Evolutionary conservation across 495 filamentous ascomycete genomes (phyloP).

Genomic region (Neurospora sp.): DNA sequence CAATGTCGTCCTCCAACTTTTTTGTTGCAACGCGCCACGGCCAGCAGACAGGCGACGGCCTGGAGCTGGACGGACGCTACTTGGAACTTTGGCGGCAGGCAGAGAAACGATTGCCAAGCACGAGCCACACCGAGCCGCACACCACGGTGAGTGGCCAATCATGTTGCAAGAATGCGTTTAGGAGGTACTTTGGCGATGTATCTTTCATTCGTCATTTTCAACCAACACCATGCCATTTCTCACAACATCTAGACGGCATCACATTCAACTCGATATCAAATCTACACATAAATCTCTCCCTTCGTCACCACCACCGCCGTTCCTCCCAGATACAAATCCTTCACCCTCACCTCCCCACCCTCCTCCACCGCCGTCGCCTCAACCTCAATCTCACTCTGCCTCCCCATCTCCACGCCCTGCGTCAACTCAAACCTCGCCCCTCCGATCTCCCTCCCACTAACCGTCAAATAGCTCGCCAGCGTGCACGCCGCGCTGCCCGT

Average conservation of each 20-base stretch:
- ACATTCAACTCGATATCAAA: background rate
- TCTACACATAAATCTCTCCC: slow-evolving; percentile 24
- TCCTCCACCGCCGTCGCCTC: slow-evolving; percentile 30
- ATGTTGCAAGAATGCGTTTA: background rate
- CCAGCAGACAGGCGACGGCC: slow-evolving; percentile 1
- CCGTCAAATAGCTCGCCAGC: slow-evolving; percentile 45
- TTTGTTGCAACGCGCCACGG: slow-evolving; percentile 1
- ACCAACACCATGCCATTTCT: background rate
- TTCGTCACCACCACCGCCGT: slow-evolving; percentile 49
- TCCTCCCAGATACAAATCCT: slow-evolving; percentile 44
- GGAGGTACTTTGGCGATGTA: background rate
- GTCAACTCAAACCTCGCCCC: slow-evolving; percentile 40
- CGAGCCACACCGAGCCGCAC: background rate
- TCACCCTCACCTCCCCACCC: slow-evolving; percentile 25
- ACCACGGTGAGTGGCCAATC: background rate
- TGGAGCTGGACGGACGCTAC: background rate
- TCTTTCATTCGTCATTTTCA: background rate
- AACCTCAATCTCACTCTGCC: slow-evolving; percentile 46
- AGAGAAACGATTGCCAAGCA: background rate
- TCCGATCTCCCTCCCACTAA: slow-evolving; percentile 27
- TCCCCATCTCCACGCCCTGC: slow-evolving; percentile 74
- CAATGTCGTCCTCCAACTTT: slow-evolving; percentile 12
- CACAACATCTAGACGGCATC: background rate
- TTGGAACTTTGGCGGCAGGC: slow-evolving; percentile 1
- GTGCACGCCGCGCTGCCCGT: slow-evolving; percentile 55